Evolutionary conservation across 2,329 filamentous ascomycete species (phyloP), one percentile per base, ranked within the genome.

Genomic region (Exophiala sp.): DNA sequence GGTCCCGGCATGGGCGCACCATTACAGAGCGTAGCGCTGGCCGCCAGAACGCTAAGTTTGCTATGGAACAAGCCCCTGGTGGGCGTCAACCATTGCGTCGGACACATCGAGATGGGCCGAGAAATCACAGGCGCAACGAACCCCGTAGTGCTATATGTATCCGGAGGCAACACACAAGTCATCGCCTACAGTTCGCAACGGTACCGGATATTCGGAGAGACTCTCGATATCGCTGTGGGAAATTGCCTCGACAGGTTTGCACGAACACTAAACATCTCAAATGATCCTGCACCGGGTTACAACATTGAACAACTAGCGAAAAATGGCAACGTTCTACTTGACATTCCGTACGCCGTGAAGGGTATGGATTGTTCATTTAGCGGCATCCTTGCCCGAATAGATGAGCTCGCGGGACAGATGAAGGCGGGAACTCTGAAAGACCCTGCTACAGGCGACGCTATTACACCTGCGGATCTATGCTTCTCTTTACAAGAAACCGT

Each of bases 281-380:
- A 99, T 70, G 92, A 99, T 70, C 94, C 94, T 0, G 94, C 94
- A 1, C 94, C 94, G 0, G 94, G 94, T 1, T 96, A 97, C 73
- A 99, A 99, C 69, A 96, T 99, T 63, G 94, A 99, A 76, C 89
- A 96, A 73, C 77, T 97, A 46, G 94, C 94, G 63, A 86, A 87
- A 70, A 84, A 85, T 50, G 83, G 83, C 1, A 82, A 78, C 41
- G 53, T 55, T 11, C 75, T 99, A 36, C 78, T 97, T 14, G 92
- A 97, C 62, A 76, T 99, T 24, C 94, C 94, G 1, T 99, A 99
- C 68, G 85, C 91, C 2, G 94, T 99, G 60, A 99, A 99, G 73
- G 94, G 94, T 47, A 99, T 99, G 94, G 94, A 99, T 71, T 95
- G 91, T 66, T 94, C 88, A 20, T 97, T 99, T 72, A 91, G 88